Conservation (phyloP, 2,329 filamentous ascomycete genomes). For the Penicillium sclerotiorum region DNA sequence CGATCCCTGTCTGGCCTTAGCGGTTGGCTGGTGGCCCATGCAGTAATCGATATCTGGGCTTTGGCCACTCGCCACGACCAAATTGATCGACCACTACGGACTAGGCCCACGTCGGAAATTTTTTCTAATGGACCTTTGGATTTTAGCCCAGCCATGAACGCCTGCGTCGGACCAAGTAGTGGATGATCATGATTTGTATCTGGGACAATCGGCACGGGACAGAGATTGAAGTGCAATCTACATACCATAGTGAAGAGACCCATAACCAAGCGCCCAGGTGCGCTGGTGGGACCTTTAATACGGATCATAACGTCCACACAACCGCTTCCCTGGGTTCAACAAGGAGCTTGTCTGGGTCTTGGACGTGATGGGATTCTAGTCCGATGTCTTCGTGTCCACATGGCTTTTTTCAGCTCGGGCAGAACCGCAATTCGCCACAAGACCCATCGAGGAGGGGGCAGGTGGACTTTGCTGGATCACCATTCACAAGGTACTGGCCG, state of each 20-base stretch:
- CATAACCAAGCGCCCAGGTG: slow-evolving; percentile 6
- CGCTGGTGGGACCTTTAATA: slow-evolving; percentile 4
- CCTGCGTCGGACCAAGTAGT: not conserved
- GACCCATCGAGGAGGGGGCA: not conserved
- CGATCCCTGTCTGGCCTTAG: not conserved
- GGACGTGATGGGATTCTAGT: slow-evolving; percentile 3
- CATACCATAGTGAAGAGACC: no score
- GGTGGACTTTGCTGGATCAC: not conserved
- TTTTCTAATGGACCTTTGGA: slow-evolving; percentile 24
- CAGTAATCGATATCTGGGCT: slow-evolving; percentile 9
- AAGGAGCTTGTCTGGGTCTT: slow-evolving; percentile 15
- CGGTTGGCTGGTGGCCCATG: slow-evolving; percentile 16
- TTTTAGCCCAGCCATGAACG: slow-evolving; percentile 24
- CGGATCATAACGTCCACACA: not conserved
- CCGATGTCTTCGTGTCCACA: slow-evolving; percentile 3
- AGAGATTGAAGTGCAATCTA: not conserved
- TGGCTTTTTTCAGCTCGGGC: slow-evolving; percentile 15
- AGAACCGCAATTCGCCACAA: slow-evolving; percentile 23
- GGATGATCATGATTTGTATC: slow-evolving; percentile 13
- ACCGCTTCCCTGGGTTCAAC: slow-evolving; percentile 1
- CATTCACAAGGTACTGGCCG: slow-evolving; percentile 9
- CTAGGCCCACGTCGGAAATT: slow-evolving; percentile 30
- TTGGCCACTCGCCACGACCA: slow-evolving; percentile 1
- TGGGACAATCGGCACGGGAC: slow-evolving; percentile 3
- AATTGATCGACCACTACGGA: slow-evolving; percentile 21